Conservation (phyloP, 768 basidiomycete genomes). For the Hypsizygus marmoreus region DNA sequence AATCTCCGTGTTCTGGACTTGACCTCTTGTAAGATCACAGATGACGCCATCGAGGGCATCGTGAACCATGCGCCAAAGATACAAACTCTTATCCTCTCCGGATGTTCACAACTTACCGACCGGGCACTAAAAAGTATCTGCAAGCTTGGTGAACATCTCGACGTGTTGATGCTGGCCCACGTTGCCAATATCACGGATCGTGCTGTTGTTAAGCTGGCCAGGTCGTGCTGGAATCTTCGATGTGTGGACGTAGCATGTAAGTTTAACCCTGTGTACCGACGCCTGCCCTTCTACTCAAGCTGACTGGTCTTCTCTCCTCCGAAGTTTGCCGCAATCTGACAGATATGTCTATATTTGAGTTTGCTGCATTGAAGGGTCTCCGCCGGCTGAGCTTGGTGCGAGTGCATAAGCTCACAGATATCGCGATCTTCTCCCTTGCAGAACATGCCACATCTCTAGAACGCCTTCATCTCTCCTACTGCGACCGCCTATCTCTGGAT, state of each 20-base stretch:
- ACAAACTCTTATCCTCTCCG: conserved; percentile 74
- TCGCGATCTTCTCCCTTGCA: conserved; percentile 75
- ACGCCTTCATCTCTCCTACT: conserved; percentile 85
- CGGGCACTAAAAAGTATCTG: conserved; percentile 65
- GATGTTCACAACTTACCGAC: conserved; percentile 78
- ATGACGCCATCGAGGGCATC: conserved; percentile 75
- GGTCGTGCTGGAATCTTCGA: conserved; percentile 70
- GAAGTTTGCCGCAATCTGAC: conserved; percentile 82
- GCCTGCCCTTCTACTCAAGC: conserved; percentile 7
- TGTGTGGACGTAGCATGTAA: conserved; percentile 88
- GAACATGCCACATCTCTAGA: conserved; percentile 72
- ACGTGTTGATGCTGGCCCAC: conserved; percentile 80
- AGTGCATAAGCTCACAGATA: conserved; percentile 82
- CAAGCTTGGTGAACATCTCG: conserved; percentile 72
- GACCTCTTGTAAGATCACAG: conserved; percentile 73
- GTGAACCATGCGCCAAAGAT: conserved; percentile 75
- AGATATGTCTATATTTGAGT: conserved; percentile 82
- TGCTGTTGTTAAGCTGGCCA: conserved; percentile 66
- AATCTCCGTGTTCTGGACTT: conserved; percentile 81
- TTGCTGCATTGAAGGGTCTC: conserved; percentile 68
- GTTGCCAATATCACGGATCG: conserved; percentile 79
- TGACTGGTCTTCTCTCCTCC: conserved; percentile 9
- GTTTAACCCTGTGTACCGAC: conserved; percentile 35
- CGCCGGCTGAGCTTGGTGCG: conserved; percentile 80
- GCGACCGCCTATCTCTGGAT: conserved; percentile 75